phyloP scores from a whole-genome alignment of 108 stramenopile species.

The Stephanodiscus minutulus region DNA sequence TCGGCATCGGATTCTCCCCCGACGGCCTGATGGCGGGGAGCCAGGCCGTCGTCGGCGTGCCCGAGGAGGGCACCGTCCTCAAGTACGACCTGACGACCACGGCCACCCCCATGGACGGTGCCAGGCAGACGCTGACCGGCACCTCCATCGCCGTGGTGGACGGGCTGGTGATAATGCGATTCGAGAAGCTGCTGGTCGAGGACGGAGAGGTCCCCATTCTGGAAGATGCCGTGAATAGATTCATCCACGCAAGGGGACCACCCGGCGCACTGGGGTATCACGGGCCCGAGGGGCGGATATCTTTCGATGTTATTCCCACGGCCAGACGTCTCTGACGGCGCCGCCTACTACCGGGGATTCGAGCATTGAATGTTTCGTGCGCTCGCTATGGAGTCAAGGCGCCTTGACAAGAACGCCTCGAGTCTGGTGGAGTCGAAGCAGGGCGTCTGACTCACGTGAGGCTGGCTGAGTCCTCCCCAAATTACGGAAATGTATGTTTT shows the following conservation, averaged over 20 bases:
- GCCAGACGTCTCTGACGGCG: too few species aligned
- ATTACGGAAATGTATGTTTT: too few species aligned
- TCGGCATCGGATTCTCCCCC: constrained; percentile 41
- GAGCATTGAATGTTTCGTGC: too few species aligned
- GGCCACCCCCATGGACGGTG: constrained; percentile 6
- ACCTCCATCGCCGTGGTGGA: constrained; percentile 26
- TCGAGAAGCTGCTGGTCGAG: constrained; percentile 36
- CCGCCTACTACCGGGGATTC: too few species aligned
- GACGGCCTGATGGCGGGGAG: constrained; percentile 56
- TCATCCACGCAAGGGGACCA: constrained; percentile 55
- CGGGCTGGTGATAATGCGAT: constrained; percentile 31
- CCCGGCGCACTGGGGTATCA: constrained; percentile 44
- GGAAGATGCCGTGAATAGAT: constrained; percentile 29
- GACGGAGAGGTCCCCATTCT: constrained; percentile 7
- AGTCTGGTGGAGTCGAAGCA: too few species aligned
- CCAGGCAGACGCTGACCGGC: constrained; percentile 17
- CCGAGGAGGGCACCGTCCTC: constrained; percentile 16
- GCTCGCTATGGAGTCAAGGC: too few species aligned
- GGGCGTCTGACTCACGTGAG: too few species aligned
- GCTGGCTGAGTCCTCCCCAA: too few species aligned
- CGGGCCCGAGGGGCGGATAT: constrained; percentile 30
- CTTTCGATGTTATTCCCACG: constrained; percentile 7
- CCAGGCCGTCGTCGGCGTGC: constrained; percentile 52
- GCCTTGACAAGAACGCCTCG: too few species aligned
- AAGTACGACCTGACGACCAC: constrained; percentile 34